Evolutionary conservation across 257 asterid genomes (phyloP).

Genomic region (Solanum infundibuliforme): DNA sequence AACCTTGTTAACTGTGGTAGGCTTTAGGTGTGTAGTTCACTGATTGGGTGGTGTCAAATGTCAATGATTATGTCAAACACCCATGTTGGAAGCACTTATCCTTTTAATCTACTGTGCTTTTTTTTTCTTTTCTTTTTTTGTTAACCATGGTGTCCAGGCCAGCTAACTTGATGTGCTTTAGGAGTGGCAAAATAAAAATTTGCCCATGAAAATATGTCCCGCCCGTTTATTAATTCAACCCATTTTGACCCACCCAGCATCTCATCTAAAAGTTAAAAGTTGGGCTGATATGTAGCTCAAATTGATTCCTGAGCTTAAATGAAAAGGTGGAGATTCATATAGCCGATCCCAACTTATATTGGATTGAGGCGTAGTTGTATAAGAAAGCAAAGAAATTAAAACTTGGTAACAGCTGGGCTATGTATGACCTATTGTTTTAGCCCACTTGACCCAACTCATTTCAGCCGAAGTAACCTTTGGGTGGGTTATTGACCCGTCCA

Average conservation of each 20-base stretch:
- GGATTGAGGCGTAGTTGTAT: not conserved
- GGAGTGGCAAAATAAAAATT: not conserved
- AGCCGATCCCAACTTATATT: not conserved
- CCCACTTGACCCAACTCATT: not conserved
- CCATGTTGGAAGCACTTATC: not conserved
- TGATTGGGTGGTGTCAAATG: not conserved
- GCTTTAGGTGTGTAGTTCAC: not conserved
- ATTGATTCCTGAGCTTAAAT: not conserved
- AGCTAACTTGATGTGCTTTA: not conserved
- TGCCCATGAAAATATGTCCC: not conserved
- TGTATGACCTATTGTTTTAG: not conserved
- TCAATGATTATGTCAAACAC: not conserved
- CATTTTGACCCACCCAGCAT: not conserved
- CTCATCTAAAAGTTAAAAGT: not conserved
- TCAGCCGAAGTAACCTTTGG: not conserved
- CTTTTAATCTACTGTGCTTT: not conserved
- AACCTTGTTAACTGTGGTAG: not conserved
- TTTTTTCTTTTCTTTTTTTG: not conserved
- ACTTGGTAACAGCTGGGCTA: not conserved
- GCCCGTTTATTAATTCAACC: not conserved
- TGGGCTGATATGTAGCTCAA: not conserved
- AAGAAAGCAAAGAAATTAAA: not conserved
- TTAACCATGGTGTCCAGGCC: not conserved
- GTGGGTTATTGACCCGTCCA: not conserved
- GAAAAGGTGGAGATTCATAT: not conserved